Evolutionary conservation across 768 basidiomycete genomes (phyloP).

Genomic region (Pulveroboletus frians): DNA sequence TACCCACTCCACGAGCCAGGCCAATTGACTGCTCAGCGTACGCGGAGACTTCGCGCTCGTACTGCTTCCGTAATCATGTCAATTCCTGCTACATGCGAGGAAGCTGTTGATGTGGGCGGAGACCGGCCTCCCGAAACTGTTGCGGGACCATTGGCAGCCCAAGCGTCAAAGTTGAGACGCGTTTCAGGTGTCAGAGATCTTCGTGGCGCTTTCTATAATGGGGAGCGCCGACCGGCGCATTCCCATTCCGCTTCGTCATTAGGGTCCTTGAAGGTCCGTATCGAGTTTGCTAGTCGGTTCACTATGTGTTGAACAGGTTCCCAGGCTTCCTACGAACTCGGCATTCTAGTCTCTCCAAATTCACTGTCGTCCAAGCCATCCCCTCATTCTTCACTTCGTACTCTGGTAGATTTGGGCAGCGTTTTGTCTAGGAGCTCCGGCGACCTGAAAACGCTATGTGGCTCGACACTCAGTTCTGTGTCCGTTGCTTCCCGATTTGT

Average conservation of each 20-base stretch:
- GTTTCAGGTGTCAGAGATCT: constrained; percentile 20
- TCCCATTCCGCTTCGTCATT: constrained; percentile 4
- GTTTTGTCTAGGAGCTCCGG: not conserved
- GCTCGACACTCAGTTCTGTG: constrained; percentile 17
- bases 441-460: constrained; percentile 18
- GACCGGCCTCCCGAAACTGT: not conserved
- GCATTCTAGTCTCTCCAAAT: constrained; percentile 7
- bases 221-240: constrained; percentile 4
- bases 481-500: constrained; percentile 18
- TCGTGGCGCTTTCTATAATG: constrained; percentile 22
- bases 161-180: constrained; percentile 19
- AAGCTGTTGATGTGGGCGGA: constrained; percentile 5
- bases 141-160: not conserved
- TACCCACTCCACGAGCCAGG: constrained; percentile 22
- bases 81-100: constrained; percentile 26
- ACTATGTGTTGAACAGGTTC: not conserved
- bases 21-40: constrained; percentile 22
- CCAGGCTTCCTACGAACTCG: constrained; percentile 23
- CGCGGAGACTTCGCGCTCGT: constrained; percentile 23
- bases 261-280: constrained; percentile 17
- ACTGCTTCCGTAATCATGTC: constrained; percentile 24
- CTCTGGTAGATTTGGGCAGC: constrained; percentile 19
- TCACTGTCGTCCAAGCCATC: constrained; percentile 8
- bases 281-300: not conserved
- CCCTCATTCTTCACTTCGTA: constrained; percentile 21